Evolutionary conservation across 305 asterid species (phyloP).

Genomic region (Coffea humblotiana): DNA sequence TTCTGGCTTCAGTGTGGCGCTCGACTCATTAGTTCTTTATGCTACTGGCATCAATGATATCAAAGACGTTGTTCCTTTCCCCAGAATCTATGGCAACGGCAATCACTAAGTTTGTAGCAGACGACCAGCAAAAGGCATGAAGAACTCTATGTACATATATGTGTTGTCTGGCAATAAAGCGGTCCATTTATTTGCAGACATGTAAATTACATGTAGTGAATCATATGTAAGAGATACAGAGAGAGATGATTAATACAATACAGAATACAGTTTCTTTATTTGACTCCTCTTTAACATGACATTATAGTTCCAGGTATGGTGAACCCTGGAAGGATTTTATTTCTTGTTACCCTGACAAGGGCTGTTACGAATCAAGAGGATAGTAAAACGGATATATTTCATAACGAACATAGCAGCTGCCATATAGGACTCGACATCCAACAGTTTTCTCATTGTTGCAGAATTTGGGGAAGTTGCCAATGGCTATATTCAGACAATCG

Average conservation of each 20-base stretch:
- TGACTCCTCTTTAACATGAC: background rate
- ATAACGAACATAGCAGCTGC: slow-evolving; percentile 73
- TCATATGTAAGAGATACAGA: background rate
- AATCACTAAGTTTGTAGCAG: slow-evolving; percentile 36
- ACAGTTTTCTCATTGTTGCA: slow-evolving; percentile 41
- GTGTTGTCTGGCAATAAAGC: slow-evolving; percentile 8
- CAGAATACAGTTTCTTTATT: slow-evolving; percentile 4
- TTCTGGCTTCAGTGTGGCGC: slow-evolving; percentile 61
- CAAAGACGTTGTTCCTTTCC: slow-evolving; percentile 83
- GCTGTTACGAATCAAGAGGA: slow-evolving; percentile 44
- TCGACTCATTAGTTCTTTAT: slow-evolving; percentile 67
- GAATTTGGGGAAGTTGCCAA: slow-evolving; percentile 40
- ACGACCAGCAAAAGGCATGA: background rate
- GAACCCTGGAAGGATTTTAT: slow-evolving; percentile 12
- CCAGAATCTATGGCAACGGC: slow-evolving; percentile 63
- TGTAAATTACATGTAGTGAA: background rate
- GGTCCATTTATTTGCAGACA: background rate
- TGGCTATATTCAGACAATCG: slow-evolving; percentile 60
- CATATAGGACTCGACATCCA: slow-evolving; percentile 63
- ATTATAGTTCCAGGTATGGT: background rate
- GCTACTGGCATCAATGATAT: slow-evolving; percentile 86
- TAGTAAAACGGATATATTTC: slow-evolving; percentile 77
- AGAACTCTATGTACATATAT: background rate
- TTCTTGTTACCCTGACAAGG: background rate
- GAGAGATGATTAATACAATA: slow-evolving; percentile 5